These are phyloP conservation scores for Eleusine indica DNA, from an alignment of 176 grass and related monocot genomes.

Conservation along the genomic window DNA sequence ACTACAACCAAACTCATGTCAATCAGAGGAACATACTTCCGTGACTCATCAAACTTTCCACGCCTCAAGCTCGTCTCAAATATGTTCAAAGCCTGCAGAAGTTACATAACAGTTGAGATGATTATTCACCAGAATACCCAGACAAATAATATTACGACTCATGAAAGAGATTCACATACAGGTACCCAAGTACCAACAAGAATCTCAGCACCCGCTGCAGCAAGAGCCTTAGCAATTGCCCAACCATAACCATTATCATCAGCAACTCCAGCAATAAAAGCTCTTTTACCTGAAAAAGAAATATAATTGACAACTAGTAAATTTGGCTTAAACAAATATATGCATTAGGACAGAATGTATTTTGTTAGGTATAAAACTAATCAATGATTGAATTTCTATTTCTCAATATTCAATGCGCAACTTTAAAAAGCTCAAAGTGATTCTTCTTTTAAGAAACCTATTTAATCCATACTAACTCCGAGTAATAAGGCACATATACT, in stretches of 20 bases:
- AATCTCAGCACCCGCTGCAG: constrained; percentile 94
- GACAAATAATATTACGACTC: neutral
- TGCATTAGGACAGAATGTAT: neutral
- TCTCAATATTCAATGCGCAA: neutral
- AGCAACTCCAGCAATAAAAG: constrained; percentile 97
- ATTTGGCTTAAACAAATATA: neutral
- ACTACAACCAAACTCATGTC: neutral
- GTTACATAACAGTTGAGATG: neutral
- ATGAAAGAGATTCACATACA: constrained; percentile 56
- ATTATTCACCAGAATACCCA: constrained; percentile 10
- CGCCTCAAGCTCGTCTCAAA: constrained; percentile 52
- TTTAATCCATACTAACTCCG: neutral
- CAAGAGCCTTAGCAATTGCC: constrained; percentile 97
- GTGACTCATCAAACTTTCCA: constrained; percentile 52
- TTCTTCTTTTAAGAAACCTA: neutral
- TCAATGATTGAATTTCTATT: neutral
- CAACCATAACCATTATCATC: constrained; percentile 99
- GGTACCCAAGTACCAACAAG: constrained; percentile 99
- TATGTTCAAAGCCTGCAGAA: constrained; percentile 42
- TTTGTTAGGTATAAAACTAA: neutral
- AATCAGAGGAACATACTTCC: constrained; percentile 12
- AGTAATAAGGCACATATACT: neutral
- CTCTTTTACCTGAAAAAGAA: constrained; percentile 59
- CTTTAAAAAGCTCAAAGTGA: neutral
- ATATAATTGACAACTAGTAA: constrained; percentile 5